Evolutionary conservation across 208 protist genomes (phyloP).

Genomic region (Leishmania mexicana): DNA sequence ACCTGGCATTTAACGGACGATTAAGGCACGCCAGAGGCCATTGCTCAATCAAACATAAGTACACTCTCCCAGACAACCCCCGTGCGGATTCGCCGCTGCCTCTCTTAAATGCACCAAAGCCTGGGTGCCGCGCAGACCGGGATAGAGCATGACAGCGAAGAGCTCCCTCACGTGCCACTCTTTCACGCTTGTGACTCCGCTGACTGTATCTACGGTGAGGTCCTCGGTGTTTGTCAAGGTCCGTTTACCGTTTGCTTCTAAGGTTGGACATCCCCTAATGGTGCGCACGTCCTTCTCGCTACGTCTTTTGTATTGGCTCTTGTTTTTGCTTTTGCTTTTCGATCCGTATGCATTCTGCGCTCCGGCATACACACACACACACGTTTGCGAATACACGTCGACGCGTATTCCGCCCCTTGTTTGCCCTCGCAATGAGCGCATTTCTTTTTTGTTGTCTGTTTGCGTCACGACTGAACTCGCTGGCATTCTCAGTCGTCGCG

Average conservation of each 20-base stretch:
- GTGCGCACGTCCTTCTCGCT: not conserved
- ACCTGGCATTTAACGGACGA: constrained; percentile 3
- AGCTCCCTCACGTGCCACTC: not conserved
- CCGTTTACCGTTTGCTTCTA: not conserved
- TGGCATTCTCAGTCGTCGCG: not conserved
- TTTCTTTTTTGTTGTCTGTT: no score
- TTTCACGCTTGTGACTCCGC: constrained; percentile 1
- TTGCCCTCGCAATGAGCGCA: not conserved
- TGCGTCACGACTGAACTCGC: no score
- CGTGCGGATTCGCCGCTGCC: not conserved
- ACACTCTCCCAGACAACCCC: not conserved
- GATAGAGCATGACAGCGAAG: not conserved
- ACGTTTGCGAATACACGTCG: not conserved
- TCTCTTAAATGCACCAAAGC: not conserved
- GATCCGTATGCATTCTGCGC: not conserved
- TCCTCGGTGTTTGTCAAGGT: not conserved
- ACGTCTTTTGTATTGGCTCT: not conserved
- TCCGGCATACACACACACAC: not conserved
- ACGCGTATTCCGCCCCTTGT: not conserved
- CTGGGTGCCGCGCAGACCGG: not conserved
- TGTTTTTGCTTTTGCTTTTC: not conserved
- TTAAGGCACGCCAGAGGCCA: not conserved
- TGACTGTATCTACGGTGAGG: not conserved
- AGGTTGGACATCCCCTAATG: not conserved
- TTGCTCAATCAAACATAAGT: not conserved